These are phyloP conservation scores for Phytophthora boehmeriae DNA, from an alignment of 352 stramenopile genomes.

Conservation along the genomic window DNA sequence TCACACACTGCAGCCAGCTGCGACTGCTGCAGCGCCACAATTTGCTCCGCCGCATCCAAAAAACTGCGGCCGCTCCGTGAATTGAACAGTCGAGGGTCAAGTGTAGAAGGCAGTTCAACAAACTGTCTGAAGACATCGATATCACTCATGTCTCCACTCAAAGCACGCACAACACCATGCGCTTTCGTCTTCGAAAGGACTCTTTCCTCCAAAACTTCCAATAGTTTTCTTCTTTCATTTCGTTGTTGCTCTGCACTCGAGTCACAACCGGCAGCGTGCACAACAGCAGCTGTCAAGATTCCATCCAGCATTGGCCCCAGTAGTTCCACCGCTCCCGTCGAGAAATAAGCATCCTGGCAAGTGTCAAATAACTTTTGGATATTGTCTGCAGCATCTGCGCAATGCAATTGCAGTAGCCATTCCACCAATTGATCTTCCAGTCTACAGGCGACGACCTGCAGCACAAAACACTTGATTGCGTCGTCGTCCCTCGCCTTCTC, in stretches of 20 bases:
- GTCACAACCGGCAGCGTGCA: constrained; percentile 27
- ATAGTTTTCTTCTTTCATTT: constrained; percentile 11
- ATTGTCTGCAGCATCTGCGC: constrained; percentile 29
- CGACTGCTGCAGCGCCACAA: constrained; percentile 27
- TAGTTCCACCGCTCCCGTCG: constrained; percentile 2
- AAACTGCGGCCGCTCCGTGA: constrained; percentile 30
- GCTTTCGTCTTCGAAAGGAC: constrained; percentile 5
- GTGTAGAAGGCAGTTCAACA: constrained; percentile 20
- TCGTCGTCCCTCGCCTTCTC: not conserved
- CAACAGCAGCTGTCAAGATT: constrained; percentile 10
- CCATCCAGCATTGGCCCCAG: constrained; percentile 14
- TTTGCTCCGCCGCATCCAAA: constrained; percentile 13
- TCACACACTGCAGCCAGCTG: constrained; percentile 4
- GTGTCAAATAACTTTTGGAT: constrained; percentile 16
- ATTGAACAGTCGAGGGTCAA: constrained; percentile 25
- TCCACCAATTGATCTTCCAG: constrained; percentile 38
- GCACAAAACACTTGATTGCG: constrained; percentile 20
- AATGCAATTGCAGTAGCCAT: constrained; percentile 40
- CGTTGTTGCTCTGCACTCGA: constrained; percentile 4
- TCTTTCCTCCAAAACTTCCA: constrained; percentile 3
- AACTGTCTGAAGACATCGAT: constrained; percentile 23
- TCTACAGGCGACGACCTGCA: constrained; percentile 27
- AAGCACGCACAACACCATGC: constrained; percentile 5
- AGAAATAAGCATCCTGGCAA: constrained; percentile 18
- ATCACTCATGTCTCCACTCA: not conserved